phyloP scores from a whole-genome alignment of 441 rosid species.

The Pelargonium australe region DNA sequence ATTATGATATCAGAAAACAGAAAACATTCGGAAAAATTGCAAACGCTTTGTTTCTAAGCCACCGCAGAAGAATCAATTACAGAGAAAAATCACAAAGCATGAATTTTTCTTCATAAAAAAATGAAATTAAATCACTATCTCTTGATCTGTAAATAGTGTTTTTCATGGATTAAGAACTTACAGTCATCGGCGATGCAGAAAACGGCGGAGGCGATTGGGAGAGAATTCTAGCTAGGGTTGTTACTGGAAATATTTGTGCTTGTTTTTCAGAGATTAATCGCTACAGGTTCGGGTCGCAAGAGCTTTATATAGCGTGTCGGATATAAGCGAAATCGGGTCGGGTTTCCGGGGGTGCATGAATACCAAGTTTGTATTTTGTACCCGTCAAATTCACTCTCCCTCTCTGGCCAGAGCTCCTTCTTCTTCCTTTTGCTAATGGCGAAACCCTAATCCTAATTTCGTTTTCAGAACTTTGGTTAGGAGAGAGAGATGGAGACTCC shows the following conservation, averaged over 20 bases:
- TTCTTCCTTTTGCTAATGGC: not conserved
- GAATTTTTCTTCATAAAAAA: not conserved
- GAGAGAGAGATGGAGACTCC: conserved; percentile 37
- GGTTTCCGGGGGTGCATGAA: too few relatives aligned
- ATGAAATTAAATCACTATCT: not conserved
- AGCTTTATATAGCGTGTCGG: too few relatives aligned
- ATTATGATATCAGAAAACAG: too few relatives aligned
- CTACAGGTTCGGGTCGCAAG: not conserved
- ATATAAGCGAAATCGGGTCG: too few relatives aligned
- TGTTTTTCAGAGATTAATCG: not conserved
- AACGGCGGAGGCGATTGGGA: not conserved
- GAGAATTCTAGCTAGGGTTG: not conserved
- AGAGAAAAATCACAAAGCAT: not conserved
- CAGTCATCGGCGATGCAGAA: not conserved
- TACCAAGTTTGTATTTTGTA: not conserved
- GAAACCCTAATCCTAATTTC: conserved; percentile 4
- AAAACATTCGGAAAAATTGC: too few relatives aligned
- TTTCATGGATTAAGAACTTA: not conserved
- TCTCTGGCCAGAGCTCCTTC: not conserved
- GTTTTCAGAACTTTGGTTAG: not conserved
- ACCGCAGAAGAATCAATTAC: not conserved
- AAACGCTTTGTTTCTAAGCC: not conserved
- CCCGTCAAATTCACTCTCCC: not conserved
- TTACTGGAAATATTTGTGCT: not conserved
- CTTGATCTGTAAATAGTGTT: not conserved